Conservation (phyloP, 148 eudicot species). For the Polygonum maritimum region DNA sequence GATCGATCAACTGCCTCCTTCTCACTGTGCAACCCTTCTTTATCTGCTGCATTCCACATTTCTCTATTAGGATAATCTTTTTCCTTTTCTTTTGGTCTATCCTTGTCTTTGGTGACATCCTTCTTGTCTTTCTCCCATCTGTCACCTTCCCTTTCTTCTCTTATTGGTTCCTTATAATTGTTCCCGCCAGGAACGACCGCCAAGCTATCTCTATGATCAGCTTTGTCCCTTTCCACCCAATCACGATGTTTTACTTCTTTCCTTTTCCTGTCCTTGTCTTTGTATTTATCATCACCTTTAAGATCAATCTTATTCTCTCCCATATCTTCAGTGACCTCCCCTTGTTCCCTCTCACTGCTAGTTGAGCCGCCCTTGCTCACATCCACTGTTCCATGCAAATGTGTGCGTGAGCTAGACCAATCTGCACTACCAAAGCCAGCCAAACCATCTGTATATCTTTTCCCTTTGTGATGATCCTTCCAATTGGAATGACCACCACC, state of each 20-base stretch:
- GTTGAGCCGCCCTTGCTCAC: conserved; percentile 28
- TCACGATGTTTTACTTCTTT: conserved; percentile 84
- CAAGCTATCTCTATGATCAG: conserved; percentile 51
- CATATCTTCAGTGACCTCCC: conserved; percentile 56
- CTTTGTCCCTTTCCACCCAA: conserved; percentile 67
- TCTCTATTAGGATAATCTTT: conserved; percentile 63
- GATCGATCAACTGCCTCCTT: conserved; percentile 49
- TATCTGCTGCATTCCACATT: conserved; percentile 44
- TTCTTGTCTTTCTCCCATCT: conserved; percentile 68
- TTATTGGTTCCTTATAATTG: conserved; percentile 48
- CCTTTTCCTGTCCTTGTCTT: conserved; percentile 76
- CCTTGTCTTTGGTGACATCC: conserved; percentile 67
- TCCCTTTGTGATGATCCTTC: conserved; percentile 64
- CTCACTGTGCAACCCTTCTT: conserved; percentile 45
- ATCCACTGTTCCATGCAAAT: conserved; percentile 42
- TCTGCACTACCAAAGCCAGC: conserved; percentile 36
- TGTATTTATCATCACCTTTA: conserved; percentile 70
- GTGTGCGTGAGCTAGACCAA: conserved; percentile 42
- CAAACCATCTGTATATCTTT: conserved; percentile 48
- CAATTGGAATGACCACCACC: conserved; percentile 39
- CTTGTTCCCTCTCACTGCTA: conserved; percentile 30
- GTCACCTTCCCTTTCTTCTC: conserved; percentile 70
- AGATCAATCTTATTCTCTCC: conserved; percentile 70
- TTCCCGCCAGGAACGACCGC: conserved; percentile 36
- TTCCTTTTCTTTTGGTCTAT: conserved; percentile 61